Evolutionary conservation across 768 basidiomycete species (phyloP).

Genomic region (Lactifluus hygrophoroides): DNA sequence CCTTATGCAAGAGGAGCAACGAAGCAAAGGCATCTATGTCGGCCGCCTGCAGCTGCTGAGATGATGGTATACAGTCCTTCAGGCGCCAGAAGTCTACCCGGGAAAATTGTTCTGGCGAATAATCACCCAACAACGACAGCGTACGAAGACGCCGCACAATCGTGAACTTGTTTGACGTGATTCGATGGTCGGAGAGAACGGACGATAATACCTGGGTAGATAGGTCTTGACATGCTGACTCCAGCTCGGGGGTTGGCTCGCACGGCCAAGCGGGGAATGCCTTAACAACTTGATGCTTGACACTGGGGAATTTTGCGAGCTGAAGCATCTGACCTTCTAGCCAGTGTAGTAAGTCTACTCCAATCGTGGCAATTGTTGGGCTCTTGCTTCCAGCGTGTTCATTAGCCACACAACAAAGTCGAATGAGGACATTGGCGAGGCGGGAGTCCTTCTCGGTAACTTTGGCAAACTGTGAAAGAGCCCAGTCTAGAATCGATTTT

Average conservation of each 20-base stretch:
- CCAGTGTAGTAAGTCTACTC: slow-evolving; percentile 50
- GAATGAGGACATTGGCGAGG: slow-evolving; percentile 59
- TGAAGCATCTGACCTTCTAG: slow-evolving; percentile 45
- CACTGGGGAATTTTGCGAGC: slow-evolving; percentile 33
- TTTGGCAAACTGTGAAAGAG: slow-evolving; percentile 44
- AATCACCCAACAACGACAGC: slow-evolving; percentile 32
- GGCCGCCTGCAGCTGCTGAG: slow-evolving; percentile 45
- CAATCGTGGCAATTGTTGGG: slow-evolving; percentile 28
- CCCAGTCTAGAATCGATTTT: slow-evolving; percentile 76
- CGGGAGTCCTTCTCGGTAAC: slow-evolving; percentile 37
- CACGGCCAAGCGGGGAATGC: slow-evolving; percentile 75
- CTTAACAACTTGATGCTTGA: slow-evolving; percentile 38
- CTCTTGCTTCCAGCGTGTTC: slow-evolving; percentile 38
- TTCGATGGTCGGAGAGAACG: slow-evolving; percentile 50
- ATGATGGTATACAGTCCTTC: slow-evolving; percentile 63
- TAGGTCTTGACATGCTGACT: slow-evolving; percentile 37
- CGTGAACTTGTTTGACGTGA: slow-evolving; percentile 69
- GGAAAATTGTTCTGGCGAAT: slow-evolving; percentile 40
- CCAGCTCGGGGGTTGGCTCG: slow-evolving; percentile 41
- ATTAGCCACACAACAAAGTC: slow-evolving; percentile 53
- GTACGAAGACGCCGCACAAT: slow-evolving; percentile 58
- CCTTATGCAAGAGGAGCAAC: slow-evolving; percentile 50
- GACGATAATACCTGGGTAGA: slow-evolving; percentile 40
- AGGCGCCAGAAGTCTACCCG: slow-evolving; percentile 73
- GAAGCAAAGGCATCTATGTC: slow-evolving; percentile 68